Evolutionary conservation across 164 flowering plant species (phyloP), one percentile per base, ranked within the genome.

Genomic region (Vitis cinerea): DNA sequence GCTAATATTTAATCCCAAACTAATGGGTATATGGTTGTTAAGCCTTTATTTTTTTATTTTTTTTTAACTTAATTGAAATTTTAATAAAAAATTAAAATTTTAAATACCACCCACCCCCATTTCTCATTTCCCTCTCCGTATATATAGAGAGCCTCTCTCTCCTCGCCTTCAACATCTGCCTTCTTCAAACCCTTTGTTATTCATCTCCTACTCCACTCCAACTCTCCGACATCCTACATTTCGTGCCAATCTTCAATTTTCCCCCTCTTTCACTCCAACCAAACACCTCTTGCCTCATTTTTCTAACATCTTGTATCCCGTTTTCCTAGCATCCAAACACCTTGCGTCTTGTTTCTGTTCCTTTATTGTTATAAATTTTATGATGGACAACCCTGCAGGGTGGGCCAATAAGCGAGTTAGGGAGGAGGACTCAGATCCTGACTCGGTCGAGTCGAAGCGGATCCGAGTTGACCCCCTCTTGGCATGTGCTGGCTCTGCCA

Each of bases 321-420:
- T 64, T 50, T 65, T 14, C 58, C 49, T 48, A 0, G 23, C 48
- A 19, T 2, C 68, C 59, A 65, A 65, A 65, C 59, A 65, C 58
- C 23, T 48, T 8, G 44, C 27, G 27, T 23, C 27, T 23, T 37
- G 44, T 11, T 27, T 52, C 47, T 52, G 17, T 23, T 16, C 58
- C 16, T 65, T 47, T 37, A 37, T 37, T 37, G 44, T 37, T 37
- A 23, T 23, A 23, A 23, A 23, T 23, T 23, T 23, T 23, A 23
- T 10, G 47, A 72, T 65, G 76, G 75, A 72, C 3, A 37, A 37
- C 44, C 7, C 44, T 37, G 44, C 44, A 10, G 31, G 29, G 5
- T 1, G 50, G n/a, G 29, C 10, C 55, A 74, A 48, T 50, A 75
- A 74, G 63, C 67, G 81, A 56, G 51, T 23, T n/a, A 67, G 65